Evolutionary conservation across 176 grass and related monocot genomes (phyloP), one percentile per base, ranked within the genome.

Genomic region (Guadua angustifolia): DNA sequence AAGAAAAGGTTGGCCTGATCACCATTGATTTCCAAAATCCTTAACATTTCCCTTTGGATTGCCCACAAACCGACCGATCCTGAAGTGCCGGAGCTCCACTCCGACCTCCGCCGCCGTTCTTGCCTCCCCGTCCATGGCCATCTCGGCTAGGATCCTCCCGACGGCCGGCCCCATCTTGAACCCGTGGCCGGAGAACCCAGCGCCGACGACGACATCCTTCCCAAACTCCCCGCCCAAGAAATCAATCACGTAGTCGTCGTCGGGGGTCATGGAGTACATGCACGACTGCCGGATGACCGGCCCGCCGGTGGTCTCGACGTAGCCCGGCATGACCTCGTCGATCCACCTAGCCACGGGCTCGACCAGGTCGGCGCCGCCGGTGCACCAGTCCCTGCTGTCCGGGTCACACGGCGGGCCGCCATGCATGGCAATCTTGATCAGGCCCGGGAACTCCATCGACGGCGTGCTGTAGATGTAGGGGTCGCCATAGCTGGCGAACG

Each of bases 191-290:
- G 95, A 98, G 70, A 98, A 98, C 42, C 95, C 95, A 0, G 84
- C 95, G 4, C 90, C 95, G n/a, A 98, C 55, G 32, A 98, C 89
- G 22, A 98, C 95, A 55, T 95, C 88, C 89, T 70, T 84, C 8
- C 92, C 92, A 50, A 98, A 90, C 84, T 86, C 85, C 19, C 92
- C 95, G 64, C 92, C 90, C 6, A 95, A 40, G 85, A 88, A 98
- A 71, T 98, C 95, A 45, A 98, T 59, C 21, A 98, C 71, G 71
- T 71, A 98, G 83, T 98, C 95, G n/a, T 73, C 92, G 74, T 98
- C 95, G 17, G 92, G 95, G 2, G 91, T 93, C 89, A 95, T 90
- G 79, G 95, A 93, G 82, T 98, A 98, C 95, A 98, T 94, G 82
- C 95, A 95, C 32, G 85, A 19, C 85, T 98, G 95, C 46, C 70